Conservation (phyloP, 352 stramenopile genomes). For the Globisporangium orthogonon region DNA sequence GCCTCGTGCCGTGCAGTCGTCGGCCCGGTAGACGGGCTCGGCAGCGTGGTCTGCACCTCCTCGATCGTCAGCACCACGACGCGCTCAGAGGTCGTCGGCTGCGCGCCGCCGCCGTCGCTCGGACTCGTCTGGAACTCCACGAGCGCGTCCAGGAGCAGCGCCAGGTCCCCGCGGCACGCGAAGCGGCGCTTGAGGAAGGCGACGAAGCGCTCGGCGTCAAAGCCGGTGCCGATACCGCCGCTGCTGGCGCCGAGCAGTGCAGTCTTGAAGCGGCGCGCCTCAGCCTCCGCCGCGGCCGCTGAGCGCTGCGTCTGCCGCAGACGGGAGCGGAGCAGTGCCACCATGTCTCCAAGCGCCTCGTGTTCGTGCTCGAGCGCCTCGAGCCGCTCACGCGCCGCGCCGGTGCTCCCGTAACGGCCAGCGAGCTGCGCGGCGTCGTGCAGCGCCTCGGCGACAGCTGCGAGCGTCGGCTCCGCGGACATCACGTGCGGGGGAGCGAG, state of each 20-base stretch:
- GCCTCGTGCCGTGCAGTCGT: neutral
- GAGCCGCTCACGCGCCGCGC: conserved; percentile 19
- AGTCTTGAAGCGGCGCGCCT: conserved; percentile 12
- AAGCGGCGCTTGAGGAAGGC: conserved; percentile 25
- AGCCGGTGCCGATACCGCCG: neutral
- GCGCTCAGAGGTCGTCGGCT: neutral
- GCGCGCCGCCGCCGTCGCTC: conserved; percentile 2
- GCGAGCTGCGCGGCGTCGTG: conserved; percentile 31
- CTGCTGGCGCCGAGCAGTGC: conserved; percentile 2
- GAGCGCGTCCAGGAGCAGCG: conserved; percentile 21
- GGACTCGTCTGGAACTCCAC: conserved; percentile 12
- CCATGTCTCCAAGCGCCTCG: conserved; percentile 14
- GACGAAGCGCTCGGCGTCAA: conserved; percentile 19
- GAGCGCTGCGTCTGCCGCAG: conserved; percentile 14
- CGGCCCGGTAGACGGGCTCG: conserved; percentile 4
- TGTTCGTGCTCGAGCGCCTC: conserved; percentile 24
- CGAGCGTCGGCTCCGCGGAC: conserved; percentile 7
- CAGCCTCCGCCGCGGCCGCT: conserved; percentile 16
- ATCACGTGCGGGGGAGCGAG: neutral
- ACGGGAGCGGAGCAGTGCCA: conserved; percentile 17
- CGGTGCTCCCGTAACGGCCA: conserved; percentile 24
- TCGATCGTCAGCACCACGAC: conserved; percentile 12
- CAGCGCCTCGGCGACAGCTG: conserved; percentile 18
- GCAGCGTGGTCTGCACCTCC: conserved; percentile 4
- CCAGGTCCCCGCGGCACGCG: conserved; percentile 24